Base-by-base conservation (phyloP, 805 yeast genomes). In the Kuraishia hungarica region DNA sequence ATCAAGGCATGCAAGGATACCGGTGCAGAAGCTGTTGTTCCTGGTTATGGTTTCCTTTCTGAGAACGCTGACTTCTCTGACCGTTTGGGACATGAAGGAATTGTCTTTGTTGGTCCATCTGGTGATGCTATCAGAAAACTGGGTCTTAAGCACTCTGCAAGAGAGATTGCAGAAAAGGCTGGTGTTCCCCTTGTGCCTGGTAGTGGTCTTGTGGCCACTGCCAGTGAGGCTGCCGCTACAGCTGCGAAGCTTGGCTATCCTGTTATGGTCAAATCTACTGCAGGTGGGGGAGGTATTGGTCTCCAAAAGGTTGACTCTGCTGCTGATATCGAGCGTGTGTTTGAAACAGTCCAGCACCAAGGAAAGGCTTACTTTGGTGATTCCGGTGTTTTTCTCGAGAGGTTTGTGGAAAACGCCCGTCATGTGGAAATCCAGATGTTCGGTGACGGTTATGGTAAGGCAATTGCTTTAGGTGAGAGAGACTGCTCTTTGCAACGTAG, bases 211-310 rank as follows among this genome's bases (percentile, higher is more conserved):
- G 84, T 93, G 43, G 73, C 80, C 1, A 73, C 81, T 58, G 78
- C 92, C 13, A 78, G 78, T 11, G 97, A 88, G 63, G 98, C 98
- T 2, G 75, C 77, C 56, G 77, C 73, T 57, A 80, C 86, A 59
- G 98, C 97, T 17, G 83, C 81, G 19, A 73, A 80, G 62, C 75
- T 93, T 53, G 87, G 80, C 56, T 94, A 89, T 64, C 98, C 98
- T 28, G 82, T 93, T 39, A 93, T 93, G 98, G 89, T 94, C 53
- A 93, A 93, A 72, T 87, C 96, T 24, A 94, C 99, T 58, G 98
- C 98, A 24, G 99, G 99, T 68, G 99, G 99, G 66, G 99, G 99
- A 71, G 99, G 99, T 72, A 93, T 93, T 65, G 99, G 99, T 60
- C 75, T 93, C 62, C 97, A 93, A 70, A 88, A 91, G 67, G 97